Base-by-base conservation (phyloP, 805 yeast species). In the Wickerhamiella spandovensis region DNA sequence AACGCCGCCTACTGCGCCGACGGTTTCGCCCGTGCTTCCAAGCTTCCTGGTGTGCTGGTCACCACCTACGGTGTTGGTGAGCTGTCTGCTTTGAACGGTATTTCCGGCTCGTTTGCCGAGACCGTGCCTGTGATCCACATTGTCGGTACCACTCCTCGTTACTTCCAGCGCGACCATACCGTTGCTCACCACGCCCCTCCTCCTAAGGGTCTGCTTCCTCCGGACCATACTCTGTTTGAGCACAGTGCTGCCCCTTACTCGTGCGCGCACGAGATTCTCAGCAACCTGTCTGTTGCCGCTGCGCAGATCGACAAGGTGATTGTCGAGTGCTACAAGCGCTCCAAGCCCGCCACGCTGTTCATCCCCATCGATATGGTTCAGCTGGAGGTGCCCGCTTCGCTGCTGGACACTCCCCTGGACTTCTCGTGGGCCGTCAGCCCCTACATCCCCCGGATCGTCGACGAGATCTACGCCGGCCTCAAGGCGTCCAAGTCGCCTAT, bases 41-140 rank as follows among this genome's bases (percentile, higher is more conserved):
- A 73, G 46, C 74, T 77, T n/a, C 74, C 84, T 6, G 85, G 87
- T 48, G 87, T 79, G 20, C 64, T 78, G 41, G 65, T 77, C 49
- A 79, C 89, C 48, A 87, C 96, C 3, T 84, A 73, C 65, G 96
- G 95, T 47, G 96, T 87, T 17, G 96, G 96, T 51, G 95, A 87
- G 64, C 72, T 86, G 54, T 78, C 87, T 52, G 94, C 95, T 2
- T 61, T 86, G 54, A 86, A 86, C 66, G 95, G 94, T 46, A 69
- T 85, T 49, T 72, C 87, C 30, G 95, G 95, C 47, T 77, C 95
- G 0, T 82, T 75, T 68, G 83, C 95, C 32, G 96, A 87, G 67
- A 76, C 72, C 57, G 81, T 82, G 43, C 92, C 92, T 6, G 69
- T 87, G 2, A 69, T 87, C 51, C 95, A 86, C 66, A 80, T 88